phyloP scores from a whole-genome alignment of 2,329 filamentous ascomycete species.

The Neofusicoccum sp. region DNA sequence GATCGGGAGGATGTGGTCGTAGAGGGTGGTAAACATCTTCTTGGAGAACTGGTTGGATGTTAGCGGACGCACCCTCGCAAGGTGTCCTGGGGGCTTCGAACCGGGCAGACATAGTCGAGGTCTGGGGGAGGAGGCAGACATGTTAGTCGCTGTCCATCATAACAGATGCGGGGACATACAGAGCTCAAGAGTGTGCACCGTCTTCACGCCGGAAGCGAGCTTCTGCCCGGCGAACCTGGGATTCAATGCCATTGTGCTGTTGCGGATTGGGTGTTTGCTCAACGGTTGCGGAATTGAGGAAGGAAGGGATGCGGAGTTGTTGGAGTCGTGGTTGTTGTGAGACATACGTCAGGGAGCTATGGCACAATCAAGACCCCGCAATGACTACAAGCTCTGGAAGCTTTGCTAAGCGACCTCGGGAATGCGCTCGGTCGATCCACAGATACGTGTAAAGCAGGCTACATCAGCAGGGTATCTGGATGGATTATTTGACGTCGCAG shows the following conservation, averaged over 20 bases:
- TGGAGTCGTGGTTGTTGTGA: background rate
- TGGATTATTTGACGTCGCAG: too few relatives aligned
- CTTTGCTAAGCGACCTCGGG: background rate
- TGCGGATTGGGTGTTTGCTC: background rate
- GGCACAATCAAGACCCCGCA: slow-evolving; percentile 7
- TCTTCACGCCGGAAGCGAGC: slow-evolving; percentile 49
- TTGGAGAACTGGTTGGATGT: slow-evolving; percentile 53
- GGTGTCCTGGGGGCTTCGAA: background rate
- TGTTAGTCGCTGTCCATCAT: background rate
- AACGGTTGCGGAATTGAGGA: too few relatives aligned
- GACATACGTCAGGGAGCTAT: background rate
- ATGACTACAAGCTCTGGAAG: slow-evolving; percentile 7
- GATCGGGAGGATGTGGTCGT: slow-evolving; percentile 61
- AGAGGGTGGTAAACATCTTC: slow-evolving; percentile 76
- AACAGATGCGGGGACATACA: slow-evolving; percentile 35
- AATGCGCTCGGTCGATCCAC: background rate
- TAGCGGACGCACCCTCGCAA: background rate
- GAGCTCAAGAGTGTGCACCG: slow-evolving; percentile 54
- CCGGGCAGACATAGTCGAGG: slow-evolving; percentile 87
- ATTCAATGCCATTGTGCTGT: slow-evolving; percentile 64
- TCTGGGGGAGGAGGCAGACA: slow-evolving; percentile 41
- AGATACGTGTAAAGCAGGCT: too few relatives aligned
- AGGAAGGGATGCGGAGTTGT: background rate
- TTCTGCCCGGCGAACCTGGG: slow-evolving; percentile 75
- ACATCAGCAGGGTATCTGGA: too few relatives aligned